Conservation (phyloP, 257 asterid genomes). For the Solanum lycopersicoides region DNA sequence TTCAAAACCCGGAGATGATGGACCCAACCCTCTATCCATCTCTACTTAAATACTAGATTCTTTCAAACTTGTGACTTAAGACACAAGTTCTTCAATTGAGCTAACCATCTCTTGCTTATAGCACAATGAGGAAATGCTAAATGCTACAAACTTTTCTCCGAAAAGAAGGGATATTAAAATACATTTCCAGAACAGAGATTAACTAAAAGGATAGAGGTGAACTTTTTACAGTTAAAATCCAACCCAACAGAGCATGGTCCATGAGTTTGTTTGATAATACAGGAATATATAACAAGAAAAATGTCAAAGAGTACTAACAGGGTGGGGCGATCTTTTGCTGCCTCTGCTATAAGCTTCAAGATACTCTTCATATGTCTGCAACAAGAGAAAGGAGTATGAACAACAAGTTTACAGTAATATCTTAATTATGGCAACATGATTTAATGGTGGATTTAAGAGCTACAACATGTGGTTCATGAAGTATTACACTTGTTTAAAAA, state of each 20-base stretch:
- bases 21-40: neutral
- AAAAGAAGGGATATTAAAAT: neutral
- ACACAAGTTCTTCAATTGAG: neutral
- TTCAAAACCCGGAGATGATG: neutral
- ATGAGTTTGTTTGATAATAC: neutral
- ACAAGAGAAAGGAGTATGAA: neutral
- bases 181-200: neutral
- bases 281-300: neutral
- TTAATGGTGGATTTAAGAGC: neutral
- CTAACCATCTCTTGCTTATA: neutral
- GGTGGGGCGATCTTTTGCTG: conserved; percentile 30
- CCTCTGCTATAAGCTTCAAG: conserved; percentile 70
- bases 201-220: neutral
- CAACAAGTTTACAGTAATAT: neutral
- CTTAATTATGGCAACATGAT: neutral
- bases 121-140: neutral
- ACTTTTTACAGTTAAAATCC: neutral
- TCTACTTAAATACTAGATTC: neutral
- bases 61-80: neutral
- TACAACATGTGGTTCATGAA: neutral
- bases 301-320: conserved; percentile 42
- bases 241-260: neutral
- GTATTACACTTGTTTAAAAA: neutral
- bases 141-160: neutral
- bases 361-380: conserved; percentile 95